These are phyloP conservation scores for Solanum boliviense DNA, from an alignment of 257 asterid genomes.

Conservation along the genomic window DNA sequence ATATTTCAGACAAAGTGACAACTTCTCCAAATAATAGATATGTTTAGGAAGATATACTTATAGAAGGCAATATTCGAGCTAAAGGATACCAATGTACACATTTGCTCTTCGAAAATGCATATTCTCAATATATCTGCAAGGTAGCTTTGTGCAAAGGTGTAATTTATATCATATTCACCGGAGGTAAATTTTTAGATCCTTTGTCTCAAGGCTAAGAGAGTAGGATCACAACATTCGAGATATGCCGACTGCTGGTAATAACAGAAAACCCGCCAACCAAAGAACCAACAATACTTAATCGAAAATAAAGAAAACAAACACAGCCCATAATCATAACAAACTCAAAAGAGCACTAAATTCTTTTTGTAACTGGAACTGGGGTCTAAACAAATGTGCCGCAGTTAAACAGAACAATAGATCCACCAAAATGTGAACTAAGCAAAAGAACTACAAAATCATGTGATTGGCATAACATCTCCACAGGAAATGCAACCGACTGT, in stretches of 20 bases:
- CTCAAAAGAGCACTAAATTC: not conserved
- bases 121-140: not conserved
- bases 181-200: not conserved
- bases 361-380: not conserved
- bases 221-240: not conserved
- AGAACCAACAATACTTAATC: not conserved
- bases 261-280: not conserved
- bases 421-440: not conserved
- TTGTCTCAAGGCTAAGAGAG: not conserved
- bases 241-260: not conserved
- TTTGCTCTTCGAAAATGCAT: not conserved
- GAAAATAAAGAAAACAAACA: not conserved
- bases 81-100: not conserved
- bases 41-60: not conserved
- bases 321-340: not conserved
- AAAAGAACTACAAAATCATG: not conserved
- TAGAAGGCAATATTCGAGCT: not conserved
- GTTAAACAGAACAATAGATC: not conserved
- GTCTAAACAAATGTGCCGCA: not conserved
- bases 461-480: not conserved
- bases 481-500: not conserved
- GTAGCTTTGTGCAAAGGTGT: not conserved
- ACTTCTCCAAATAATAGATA: not conserved
- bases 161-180: not conserved
- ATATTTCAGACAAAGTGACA: conserved; percentile 61